Base-by-base conservation (phyloP, 23 red algal species). In the Gracilaria caudata region DNA sequence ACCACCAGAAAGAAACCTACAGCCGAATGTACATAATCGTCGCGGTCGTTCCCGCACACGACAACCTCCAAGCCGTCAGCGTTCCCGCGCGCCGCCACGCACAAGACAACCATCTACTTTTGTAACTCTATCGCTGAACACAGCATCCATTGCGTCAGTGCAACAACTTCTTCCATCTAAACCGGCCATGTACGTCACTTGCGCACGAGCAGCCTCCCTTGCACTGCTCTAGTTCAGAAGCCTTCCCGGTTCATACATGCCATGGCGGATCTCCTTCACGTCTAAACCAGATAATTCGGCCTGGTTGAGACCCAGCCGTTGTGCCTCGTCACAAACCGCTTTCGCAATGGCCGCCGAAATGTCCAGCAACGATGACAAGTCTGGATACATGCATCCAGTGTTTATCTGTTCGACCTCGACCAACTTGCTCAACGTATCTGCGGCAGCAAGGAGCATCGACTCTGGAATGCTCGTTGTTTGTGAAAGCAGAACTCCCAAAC, bases 381-480 rank as follows among this genome's bases (percentile, higher is more conserved):
- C 83, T 46, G 94, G 94, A 61, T 89, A 97, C 40, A 97, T 89
- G 54, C 84, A 86, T 3, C 79, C 87, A 2, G 64, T 44, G 25
- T 30, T 54, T 43, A 97, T 41, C 64, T 93, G 81, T 40, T 95
- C 77, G 9, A 29, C 83, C 20, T 77, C 68, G 24, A 91, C 87
- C 21, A 95, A 20, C 13, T 46, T 57, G 4, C 92, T 82, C 21
- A 98, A 68, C 40, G 89, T 88, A 73, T 90, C 92, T 37, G 96
- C 96, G 21, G 90, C 91, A 14, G 71, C 89, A 38, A 94, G 89
- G 41, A 98, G 91, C 93, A 98, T 95, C 38, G 70, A 86, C 33
- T 98, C 91, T 23, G 92, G 87, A 43, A 98, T 41, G 47, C 73
- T 73, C n/a, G 41, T 86, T 56, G 91, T 86, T 16, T 92, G 77